phyloP scores from a whole-genome alignment of 306 rosid species.

The Neltuma alba region DNA sequence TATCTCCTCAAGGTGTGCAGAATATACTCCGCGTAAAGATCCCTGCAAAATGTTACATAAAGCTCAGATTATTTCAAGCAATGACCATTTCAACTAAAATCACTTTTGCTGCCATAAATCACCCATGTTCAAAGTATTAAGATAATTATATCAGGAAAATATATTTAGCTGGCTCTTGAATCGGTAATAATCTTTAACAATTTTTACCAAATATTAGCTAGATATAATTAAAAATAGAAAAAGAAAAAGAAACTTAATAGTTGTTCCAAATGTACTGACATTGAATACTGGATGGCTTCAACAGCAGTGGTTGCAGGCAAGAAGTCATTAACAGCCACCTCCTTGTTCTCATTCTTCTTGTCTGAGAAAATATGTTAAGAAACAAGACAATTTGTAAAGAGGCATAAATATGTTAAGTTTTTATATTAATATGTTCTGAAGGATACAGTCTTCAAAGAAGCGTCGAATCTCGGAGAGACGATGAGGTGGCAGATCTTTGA shows the following conservation, averaged over 20 bases:
- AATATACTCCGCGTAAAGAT: constrained; percentile 92
- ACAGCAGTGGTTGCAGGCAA: constrained; percentile 70
- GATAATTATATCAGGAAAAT: background rate
- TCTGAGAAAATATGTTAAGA: constrained; percentile 58
- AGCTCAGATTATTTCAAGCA: background rate
- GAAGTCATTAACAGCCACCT: constrained; percentile 93
- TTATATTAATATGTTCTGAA: background rate
- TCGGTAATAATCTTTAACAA: background rate
- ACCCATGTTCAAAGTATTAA: background rate
- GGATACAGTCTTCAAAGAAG: constrained; percentile 99
- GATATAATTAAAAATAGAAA: background rate
- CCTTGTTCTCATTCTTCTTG: constrained; percentile 98
- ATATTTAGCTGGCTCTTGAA: background rate
- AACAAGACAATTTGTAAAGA: constrained; percentile 17
- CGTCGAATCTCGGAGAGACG: constrained; percentile 94
- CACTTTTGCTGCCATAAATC: background rate
- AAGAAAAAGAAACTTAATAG: background rate
- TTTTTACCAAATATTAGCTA: background rate
- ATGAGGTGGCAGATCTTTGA: constrained; percentile 93
- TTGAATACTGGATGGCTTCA: constrained; percentile 89
- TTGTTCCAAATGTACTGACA: constrained; percentile 53
- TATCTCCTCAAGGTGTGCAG: constrained; percentile 86
- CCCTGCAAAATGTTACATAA: constrained; percentile 66
- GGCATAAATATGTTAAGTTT: constrained; percentile 4
- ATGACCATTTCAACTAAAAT: background rate